A percentile compares a stretch with the other conserved stretches of the same genome.
Conservation (phyloP, 148 eudicot species). For the Rhododendron henanense region DNA sequence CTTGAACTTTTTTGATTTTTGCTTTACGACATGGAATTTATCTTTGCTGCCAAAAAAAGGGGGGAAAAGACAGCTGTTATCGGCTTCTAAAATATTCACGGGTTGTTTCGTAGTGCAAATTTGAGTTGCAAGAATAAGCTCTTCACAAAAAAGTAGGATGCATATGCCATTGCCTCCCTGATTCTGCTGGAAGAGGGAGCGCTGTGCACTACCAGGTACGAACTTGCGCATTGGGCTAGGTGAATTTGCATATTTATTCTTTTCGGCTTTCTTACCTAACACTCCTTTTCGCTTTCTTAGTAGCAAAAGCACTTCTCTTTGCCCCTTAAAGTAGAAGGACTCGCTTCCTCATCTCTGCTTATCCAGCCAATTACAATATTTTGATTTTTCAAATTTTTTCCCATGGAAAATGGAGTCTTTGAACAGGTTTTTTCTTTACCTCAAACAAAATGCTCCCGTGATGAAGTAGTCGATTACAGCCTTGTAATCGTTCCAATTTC, state of each 20-base stretch:
- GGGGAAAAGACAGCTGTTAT: not conserved
- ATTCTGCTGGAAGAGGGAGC: not conserved
- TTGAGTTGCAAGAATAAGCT: not conserved
- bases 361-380: no score
- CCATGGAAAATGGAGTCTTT: not conserved
- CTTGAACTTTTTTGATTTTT: not conserved
- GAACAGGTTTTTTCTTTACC: not conserved
- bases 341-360: no score
- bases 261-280: not conserved
- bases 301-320: no score
- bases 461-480: not conserved
- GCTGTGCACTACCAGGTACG: not conserved
- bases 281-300: no score
- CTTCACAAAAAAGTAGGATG: not conserved
- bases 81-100: not conserved
- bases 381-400: not conserved
- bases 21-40: not conserved
- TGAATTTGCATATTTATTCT: not conserved
- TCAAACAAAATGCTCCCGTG: not conserved
- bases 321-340: no score
- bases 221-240: not conserved
- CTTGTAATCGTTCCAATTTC: conserved; percentile 1
- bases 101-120: not conserved
- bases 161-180: not conserved
- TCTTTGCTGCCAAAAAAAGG: not conserved